Evolutionary conservation across 228 moss, liverwort and hornwort species (phyloP), one percentile per base, ranked within the genome.

Genomic region (Sphagnum fallax): DNA sequence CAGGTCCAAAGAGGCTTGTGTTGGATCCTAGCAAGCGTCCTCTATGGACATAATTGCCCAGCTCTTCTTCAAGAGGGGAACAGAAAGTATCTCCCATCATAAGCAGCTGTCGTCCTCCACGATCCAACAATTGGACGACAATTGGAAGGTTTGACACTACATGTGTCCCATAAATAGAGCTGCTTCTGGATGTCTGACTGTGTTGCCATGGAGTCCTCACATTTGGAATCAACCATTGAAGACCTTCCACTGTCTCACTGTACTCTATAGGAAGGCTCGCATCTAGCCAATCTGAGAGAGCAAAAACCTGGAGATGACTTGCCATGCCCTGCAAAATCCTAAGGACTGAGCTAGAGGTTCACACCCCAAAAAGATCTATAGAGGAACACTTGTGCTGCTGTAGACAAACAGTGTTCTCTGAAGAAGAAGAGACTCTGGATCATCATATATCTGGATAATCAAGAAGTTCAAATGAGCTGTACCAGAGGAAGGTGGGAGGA

Each of bases 141-240:
- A 71, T 18, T 49, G 59, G 55, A 5, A 72, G 50, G 50, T 58
- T 58, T 5, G 49, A 65, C 49, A 60, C 59, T 57, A 72, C 66
- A 47, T 66, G 57, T 32, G 49, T 58, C 49, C 60, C 65, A 72
- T 15, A 61, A 51, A 48, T 12, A 63, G 62, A 18, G 48, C 50
- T 73, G 15, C 50, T 50, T 8, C 48, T 53, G 80, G 73, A 72
- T 77, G 71, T 58, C 49, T 62, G 51, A 62, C 64, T 60, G 48
- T 77, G 77, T 76, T 89, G 87, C 92, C 90, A 96, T 51, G 95
- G 91, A 64, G 84, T 81, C 64, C 79, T 70, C 65, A 84, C 60
- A 72, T 92, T 84, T 51, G 92, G 95, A 64, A 96, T 91, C 67
- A 92, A 73, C 95, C 92, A 91, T 69, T 84, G 82, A 68, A 96